Evolutionary conservation across 208 protist genomes (phyloP).

Genomic region (Trichomonas gallinae): DNA sequence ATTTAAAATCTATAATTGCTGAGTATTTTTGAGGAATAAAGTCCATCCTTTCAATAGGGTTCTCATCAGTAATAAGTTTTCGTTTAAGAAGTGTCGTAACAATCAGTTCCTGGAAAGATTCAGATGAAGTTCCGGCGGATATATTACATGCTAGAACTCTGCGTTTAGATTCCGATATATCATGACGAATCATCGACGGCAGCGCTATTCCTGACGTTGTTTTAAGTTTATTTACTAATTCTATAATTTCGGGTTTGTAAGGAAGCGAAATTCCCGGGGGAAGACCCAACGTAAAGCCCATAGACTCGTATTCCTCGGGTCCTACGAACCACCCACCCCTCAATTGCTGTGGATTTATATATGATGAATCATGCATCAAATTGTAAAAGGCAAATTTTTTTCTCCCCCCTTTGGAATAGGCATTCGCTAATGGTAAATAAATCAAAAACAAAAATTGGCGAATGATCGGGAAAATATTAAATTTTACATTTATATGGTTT

Average conservation of each 20-base stretch:
- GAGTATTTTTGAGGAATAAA: neutral
- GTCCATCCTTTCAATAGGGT: neutral
- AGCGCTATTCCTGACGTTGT: neutral
- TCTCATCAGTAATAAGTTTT: neutral
- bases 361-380: neutral
- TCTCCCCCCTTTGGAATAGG: too few species aligned
- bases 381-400: too few species aligned
- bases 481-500: too few species aligned
- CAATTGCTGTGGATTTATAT: neutral
- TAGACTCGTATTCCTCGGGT: neutral
- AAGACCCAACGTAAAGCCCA: neutral
- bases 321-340: neutral
- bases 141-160: neutral
- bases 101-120: neutral
- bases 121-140: neutral
- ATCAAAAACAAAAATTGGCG: too few species aligned
- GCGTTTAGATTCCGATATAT: neutral
- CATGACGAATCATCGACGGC: neutral
- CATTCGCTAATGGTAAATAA: too few species aligned
- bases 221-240: neutral
- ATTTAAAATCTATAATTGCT: neutral
- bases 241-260: neutral
- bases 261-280: neutral
- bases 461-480: too few species aligned
- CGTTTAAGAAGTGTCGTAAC: neutral